Evolutionary conservation across 164 flowering plant genomes (phyloP).

Genomic region (Cinnamomum micranthum): DNA sequence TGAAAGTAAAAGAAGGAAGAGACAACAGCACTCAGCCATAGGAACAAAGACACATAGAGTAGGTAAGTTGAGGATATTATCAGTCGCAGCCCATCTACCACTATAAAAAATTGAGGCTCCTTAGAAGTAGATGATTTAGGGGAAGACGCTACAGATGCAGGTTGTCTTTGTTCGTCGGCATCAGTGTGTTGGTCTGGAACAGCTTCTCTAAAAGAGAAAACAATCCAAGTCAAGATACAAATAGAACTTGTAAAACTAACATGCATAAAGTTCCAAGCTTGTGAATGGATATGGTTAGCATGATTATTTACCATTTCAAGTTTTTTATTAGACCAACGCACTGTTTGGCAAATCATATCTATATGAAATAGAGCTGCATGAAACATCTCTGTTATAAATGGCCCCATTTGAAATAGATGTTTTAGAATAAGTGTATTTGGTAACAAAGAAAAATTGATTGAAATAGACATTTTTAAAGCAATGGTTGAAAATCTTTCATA

Average conservation of each 20-base stretch:
- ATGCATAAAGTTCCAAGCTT: no score
- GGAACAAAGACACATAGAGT: conserved; percentile 65
- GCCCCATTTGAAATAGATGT: no score
- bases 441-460: no score
- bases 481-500: no score
- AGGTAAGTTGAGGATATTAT: conserved; percentile 76
- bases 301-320: no score
- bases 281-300: no score
- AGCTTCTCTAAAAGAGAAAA: conserved; percentile 40
- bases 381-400: no score
- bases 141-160: conserved; percentile 34
- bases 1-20: conserved; percentile 98
- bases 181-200: conserved; percentile 33
- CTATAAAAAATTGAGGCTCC: conserved; percentile 63
- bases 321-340: no score
- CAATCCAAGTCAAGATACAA: neutral
- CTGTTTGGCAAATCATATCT: no score
- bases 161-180: conserved; percentile 19
- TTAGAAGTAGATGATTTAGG: conserved; percentile 34
- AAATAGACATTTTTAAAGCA: no score
- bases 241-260: neutral
- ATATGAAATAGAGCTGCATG: no score
- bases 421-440: no score
- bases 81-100: conserved; percentile 76
- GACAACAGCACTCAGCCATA: conserved; percentile 93